Conservation (phyloP, 441 rosid species). For the Eutrema salsugineum region DNA sequence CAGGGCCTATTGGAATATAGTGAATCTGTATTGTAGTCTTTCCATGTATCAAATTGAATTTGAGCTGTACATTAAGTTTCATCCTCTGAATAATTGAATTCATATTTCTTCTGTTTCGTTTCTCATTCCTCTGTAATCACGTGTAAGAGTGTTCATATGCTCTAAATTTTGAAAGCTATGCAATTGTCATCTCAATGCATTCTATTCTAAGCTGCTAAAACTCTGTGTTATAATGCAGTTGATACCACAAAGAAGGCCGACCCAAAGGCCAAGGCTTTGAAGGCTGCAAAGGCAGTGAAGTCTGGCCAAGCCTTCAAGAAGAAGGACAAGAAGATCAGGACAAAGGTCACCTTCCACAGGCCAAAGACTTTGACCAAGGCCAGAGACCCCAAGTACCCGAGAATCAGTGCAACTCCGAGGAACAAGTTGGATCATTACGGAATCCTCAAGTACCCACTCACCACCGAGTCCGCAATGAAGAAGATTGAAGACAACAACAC, state of each 20-base stretch:
- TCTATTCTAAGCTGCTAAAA: not conserved
- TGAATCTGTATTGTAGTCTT: not conserved
- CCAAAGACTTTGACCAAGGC: conserved; percentile 58
- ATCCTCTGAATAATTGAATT: not conserved
- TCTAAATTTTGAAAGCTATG: not conserved
- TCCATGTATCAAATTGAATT: not conserved
- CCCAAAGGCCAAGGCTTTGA: conserved; percentile 82
- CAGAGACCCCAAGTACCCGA: conserved; percentile 32
- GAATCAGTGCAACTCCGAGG: conserved; percentile 35
- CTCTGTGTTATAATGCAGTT: conserved; percentile 27
- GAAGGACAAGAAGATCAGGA: conserved; percentile 74
- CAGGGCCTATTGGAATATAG: not conserved
- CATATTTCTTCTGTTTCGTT: not conserved
- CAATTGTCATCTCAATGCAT: not conserved
- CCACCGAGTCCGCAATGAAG: conserved; percentile 87
- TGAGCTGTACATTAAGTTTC: not conserved
- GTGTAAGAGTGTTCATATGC: not conserved
- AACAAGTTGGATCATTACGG: conserved; percentile 43
- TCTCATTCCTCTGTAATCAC: not conserved
- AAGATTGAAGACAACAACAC: conserved; percentile 97
- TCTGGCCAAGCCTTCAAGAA: conserved; percentile 80
- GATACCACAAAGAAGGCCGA: conserved; percentile 61
- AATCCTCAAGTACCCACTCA: conserved; percentile 45
- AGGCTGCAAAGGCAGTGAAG: conserved; percentile 85
- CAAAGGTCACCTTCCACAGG: conserved; percentile 86